These are phyloP conservation scores for Leccinellum albellum DNA, from an alignment of 768 basidiomycete genomes.

Conservation along the genomic window DNA sequence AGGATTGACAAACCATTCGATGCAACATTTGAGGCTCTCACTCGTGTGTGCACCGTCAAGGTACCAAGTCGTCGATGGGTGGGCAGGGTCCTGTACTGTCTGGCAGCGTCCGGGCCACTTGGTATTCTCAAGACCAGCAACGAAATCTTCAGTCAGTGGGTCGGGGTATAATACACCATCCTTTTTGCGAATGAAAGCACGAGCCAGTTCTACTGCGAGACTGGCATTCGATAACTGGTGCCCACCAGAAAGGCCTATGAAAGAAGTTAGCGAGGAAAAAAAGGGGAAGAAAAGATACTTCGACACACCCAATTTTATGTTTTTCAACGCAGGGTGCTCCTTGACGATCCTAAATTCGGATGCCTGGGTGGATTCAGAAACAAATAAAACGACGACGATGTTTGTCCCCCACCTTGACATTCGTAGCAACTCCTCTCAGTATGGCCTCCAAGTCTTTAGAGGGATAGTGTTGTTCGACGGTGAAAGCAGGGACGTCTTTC, in stretches of 20 bases:
- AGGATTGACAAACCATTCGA: conserved; percentile 81
- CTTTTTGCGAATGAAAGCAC: conserved; percentile 51
- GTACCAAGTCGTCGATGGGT: conserved; percentile 68
- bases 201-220: conserved; percentile 74
- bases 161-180: conserved; percentile 15
- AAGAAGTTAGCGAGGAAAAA: conserved; percentile 2
- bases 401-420: conserved; percentile 51
- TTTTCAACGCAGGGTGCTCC: conserved; percentile 43
- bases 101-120: conserved; percentile 97
- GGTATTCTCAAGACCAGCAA: conserved; percentile 61
- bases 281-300: background rate
- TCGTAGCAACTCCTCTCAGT: conserved; percentile 61
- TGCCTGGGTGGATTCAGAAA: conserved; percentile 37
- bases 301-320: conserved; percentile 58
- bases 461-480: conserved; percentile 75
- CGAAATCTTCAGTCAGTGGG: conserved; percentile 48
- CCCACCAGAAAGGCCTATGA: conserved; percentile 70
- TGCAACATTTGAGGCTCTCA: conserved; percentile 84
- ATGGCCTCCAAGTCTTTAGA: conserved; percentile 64
- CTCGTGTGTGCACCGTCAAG: conserved; percentile 94
- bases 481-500: conserved; percentile 83
- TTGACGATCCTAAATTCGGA: conserved; percentile 68
- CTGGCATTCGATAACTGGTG: conserved; percentile 89
- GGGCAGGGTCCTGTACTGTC: conserved; percentile 58
- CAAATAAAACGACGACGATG: background rate